phyloP scores from a whole-genome alignment of 345 rosid species.

The Bretschneidera sinensis region DNA sequence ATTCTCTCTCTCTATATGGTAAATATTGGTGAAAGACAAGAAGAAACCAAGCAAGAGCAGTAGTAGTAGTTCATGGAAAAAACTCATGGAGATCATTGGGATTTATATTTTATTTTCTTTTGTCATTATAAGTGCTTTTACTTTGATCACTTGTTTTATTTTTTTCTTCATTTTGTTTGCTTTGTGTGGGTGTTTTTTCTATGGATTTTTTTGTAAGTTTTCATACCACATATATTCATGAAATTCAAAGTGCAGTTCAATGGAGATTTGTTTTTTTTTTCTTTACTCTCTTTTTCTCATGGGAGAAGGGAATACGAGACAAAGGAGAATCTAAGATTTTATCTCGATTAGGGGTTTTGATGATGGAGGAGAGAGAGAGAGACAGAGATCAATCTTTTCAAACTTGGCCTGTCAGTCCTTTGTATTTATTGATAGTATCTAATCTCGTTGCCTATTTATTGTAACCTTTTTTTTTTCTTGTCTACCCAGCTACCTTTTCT shows the following conservation, averaged over 20 bases:
- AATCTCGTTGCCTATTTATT: conserved; percentile 36
- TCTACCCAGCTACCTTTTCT: conserved; percentile 33
- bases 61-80: too few species aligned
- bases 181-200: conserved; percentile 7
- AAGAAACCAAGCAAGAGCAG: not conserved
- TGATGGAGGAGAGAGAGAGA: conserved; percentile 16
- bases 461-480: conserved; percentile 38
- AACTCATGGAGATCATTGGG: too few species aligned
- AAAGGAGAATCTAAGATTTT: conserved; percentile 50
- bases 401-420: conserved; percentile 53
- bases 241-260: conserved; percentile 37
- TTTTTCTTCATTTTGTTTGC: conserved; percentile 2
- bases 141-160: conserved; percentile 2
- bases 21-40: conserved; percentile 22
- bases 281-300: conserved; percentile 12
- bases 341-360: not conserved
- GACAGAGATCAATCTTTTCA: conserved; percentile 64
- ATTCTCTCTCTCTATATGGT: conserved; percentile 2
- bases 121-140: conserved; percentile 19
- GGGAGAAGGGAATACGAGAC: conserved; percentile 43
- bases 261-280: conserved; percentile 25
- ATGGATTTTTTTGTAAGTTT: conserved; percentile 38
- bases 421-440: conserved; percentile 43
- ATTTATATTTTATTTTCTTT: conserved; percentile 12
- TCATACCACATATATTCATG: conserved; percentile 26